Percentiles rank a stretch among this genome's conserved stretches.
These are phyloP conservation scores for Glonium stellatum DNA, from an alignment of 495 filamentous ascomycete species.

Conservation along the genomic window DNA sequence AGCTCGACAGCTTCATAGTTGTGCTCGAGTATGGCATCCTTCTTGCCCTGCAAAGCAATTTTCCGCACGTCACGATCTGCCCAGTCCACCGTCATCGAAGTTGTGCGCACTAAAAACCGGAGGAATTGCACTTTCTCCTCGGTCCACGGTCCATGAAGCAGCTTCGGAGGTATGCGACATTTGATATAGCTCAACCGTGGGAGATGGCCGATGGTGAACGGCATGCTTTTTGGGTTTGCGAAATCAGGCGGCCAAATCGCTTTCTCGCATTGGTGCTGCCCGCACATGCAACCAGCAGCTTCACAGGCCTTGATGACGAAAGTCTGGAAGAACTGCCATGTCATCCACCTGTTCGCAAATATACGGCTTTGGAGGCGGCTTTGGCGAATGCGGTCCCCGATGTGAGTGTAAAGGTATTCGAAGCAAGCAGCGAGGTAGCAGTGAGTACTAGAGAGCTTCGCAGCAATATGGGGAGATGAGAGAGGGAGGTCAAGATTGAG, in stretches of 20 bases:
- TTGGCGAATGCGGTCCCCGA: constrained; percentile 2
- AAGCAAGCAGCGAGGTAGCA: constrained; percentile 16
- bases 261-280: constrained; percentile 14
- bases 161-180: constrained; percentile 19
- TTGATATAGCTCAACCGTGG: constrained; percentile 17
- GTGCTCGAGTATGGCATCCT: constrained; percentile 12
- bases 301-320: constrained; percentile 10
- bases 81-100: constrained; percentile 25
- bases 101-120: constrained; percentile 16
- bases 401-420: constrained; percentile 8
- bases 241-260: constrained; percentile 22
- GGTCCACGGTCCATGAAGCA: constrained; percentile 21
- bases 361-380: constrained; percentile 12
- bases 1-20: constrained; percentile 19
- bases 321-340: constrained; percentile 18
- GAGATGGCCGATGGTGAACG: constrained; percentile 16
- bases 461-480: constrained; percentile 17
- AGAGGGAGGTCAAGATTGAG: constrained; percentile 12
- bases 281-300: constrained; percentile 16
- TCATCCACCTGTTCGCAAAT: constrained; percentile 21
- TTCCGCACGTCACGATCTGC: constrained; percentile 2
- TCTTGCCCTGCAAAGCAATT: constrained; percentile 10
- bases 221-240: constrained; percentile 17
- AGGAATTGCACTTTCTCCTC: constrained; percentile 19
- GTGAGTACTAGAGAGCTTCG: constrained; percentile 16